Conservation (phyloP, 306 rosid species). For the Delonix regia region DNA sequence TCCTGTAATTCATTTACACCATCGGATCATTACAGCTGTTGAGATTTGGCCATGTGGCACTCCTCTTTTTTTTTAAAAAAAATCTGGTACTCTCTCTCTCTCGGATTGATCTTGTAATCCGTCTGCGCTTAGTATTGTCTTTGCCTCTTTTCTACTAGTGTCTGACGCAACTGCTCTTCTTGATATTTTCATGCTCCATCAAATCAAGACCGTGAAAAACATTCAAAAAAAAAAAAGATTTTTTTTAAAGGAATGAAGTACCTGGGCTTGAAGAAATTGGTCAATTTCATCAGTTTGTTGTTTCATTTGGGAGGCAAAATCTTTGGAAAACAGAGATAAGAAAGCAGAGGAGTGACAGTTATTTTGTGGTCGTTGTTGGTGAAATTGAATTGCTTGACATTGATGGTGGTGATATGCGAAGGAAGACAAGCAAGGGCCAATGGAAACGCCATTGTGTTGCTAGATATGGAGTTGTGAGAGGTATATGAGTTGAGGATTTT, state of each 20-base stretch:
- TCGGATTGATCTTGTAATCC: too few relatives aligned
- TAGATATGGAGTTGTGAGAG: conserved; percentile 79
- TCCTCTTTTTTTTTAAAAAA: too few relatives aligned
- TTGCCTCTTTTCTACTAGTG: conserved; percentile 80
- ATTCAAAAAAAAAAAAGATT: too few relatives aligned
- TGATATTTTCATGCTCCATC: conserved; percentile 24
- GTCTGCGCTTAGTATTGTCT: conserved; percentile 59
- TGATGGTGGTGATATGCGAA: conserved; percentile 65
- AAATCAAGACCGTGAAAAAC: too few relatives aligned
- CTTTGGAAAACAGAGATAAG: conserved; percentile 53
- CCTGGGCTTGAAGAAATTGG: conserved; percentile 81
- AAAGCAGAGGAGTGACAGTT: conserved; percentile 50
- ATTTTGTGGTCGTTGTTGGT: conserved; percentile 37
- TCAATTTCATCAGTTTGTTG: conserved; percentile 72
- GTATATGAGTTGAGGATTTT: conserved; percentile 65
- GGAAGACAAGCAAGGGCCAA: conserved; percentile 80
- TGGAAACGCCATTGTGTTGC: conserved; percentile 79
- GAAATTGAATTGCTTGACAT: conserved; percentile 44
- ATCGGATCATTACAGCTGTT: too few relatives aligned
- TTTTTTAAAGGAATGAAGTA: conserved; percentile 14
- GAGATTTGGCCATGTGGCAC: too few relatives aligned
- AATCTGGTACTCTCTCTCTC: too few relatives aligned
- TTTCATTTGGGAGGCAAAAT: conserved; percentile 66
- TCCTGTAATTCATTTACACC: too few relatives aligned
- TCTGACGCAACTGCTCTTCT: conserved; percentile 75